A percentile compares a stretch with the other conserved stretches of the same genome.
Evolutionary conservation across 768 basidiomycete species (phyloP).

Genomic region (Lactifluus hygrophoroides): DNA sequence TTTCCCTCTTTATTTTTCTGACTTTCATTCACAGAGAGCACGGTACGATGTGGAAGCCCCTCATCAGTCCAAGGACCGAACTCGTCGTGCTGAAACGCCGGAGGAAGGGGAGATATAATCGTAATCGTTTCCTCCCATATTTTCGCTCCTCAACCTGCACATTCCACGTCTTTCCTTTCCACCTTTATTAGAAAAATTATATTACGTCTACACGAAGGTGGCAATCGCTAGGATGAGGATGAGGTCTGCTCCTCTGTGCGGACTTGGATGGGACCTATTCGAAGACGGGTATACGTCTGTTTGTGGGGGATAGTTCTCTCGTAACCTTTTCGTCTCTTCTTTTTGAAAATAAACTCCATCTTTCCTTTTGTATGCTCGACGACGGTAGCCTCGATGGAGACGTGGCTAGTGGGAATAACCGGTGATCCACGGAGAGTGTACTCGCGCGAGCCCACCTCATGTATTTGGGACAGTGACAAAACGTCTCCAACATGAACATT

Average conservation of each 20-base stretch:
- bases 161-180: neutral
- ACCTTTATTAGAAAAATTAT: neutral
- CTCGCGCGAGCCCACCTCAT: slow-evolving; percentile 93
- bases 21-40: slow-evolving; percentile 45
- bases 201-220: neutral
- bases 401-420: slow-evolving; percentile 50
- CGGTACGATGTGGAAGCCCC: slow-evolving; percentile 34
- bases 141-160: neutral
- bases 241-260: slow-evolving; percentile 14
- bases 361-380: slow-evolving; percentile 94
- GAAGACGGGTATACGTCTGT: slow-evolving; percentile 89
- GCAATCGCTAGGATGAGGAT: slow-evolving; percentile 27
- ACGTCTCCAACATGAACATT: slow-evolving; percentile 81
- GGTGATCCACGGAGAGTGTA: slow-evolving; percentile 83
- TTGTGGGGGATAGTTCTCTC: slow-evolving; percentile 90
- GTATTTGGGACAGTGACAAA: slow-evolving; percentile 73
- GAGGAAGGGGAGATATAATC: slow-evolving; percentile 81
- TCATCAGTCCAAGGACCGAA: slow-evolving; percentile 35
- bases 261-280: slow-evolving; percentile 75
- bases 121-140: neutral
- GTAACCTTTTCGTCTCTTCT: slow-evolving; percentile 98
- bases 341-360: slow-evolving; percentile 90
- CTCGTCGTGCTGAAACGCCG: slow-evolving; percentile 52
- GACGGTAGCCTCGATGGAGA: slow-evolving; percentile 83
- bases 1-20: slow-evolving; percentile 1